Percentiles rank a stretch among this genome's conserved stretches.
Conservation (phyloP, 1,284 basidiomycete genomes). For the Schizophyllum amplum region DNA sequence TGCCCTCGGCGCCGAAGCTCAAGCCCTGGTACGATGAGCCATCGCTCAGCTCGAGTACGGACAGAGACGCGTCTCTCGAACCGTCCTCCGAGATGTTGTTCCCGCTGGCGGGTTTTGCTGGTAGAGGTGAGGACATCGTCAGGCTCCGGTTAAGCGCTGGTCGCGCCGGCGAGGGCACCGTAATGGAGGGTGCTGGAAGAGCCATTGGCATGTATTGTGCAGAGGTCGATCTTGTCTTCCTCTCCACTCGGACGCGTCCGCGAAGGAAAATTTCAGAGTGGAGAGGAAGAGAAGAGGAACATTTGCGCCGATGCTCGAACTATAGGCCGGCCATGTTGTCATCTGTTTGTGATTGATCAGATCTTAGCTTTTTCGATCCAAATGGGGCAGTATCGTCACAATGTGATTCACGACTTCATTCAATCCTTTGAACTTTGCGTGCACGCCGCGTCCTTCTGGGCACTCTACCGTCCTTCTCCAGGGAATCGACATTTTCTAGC, state of each 20-base stretch:
- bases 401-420: no score
- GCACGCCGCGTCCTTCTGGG: no score
- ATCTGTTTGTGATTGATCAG: not conserved
- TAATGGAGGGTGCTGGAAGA: slow-evolving; percentile 16
- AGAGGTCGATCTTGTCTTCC: slow-evolving; percentile 35
- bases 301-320: slow-evolving; percentile 6
- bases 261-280: slow-evolving; percentile 26
- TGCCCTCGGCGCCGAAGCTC: slow-evolving; percentile 88
- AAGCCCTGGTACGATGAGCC: slow-evolving; percentile 86
- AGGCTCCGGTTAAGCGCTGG: slow-evolving; percentile 26
- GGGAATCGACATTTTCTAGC: no score
- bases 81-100: slow-evolving; percentile 28
- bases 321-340: not conserved
- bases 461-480: no score
- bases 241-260: slow-evolving; percentile 40
- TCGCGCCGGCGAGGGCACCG: not conserved
- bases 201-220: slow-evolving; percentile 16
- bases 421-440: no score
- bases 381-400: no score
- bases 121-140: slow-evolving; percentile 33
- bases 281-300: slow-evolving; percentile 34
- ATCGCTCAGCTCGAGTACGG: slow-evolving; percentile 85
- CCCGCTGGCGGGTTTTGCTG: slow-evolving; percentile 46
- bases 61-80: slow-evolving; percentile 15
- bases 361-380: not conserved